These are phyloP conservation scores for Ceratopteris richardii DNA, from an alignment of 75 land plant species.

Conservation along the genomic window DNA sequence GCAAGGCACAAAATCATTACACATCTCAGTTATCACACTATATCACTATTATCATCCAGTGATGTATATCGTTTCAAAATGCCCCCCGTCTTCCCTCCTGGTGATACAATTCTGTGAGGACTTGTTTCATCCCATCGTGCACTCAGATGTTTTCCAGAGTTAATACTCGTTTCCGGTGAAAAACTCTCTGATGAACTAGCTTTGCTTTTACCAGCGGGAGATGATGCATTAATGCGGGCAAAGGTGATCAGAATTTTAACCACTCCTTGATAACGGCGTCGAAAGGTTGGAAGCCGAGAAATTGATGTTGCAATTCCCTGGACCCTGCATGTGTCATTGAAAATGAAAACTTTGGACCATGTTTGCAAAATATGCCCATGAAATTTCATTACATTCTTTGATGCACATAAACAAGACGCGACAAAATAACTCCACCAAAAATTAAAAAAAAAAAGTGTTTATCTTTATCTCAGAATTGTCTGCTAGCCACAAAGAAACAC, in stretches of 20 bases:
- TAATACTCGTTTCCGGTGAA: background rate
- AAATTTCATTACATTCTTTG: too few relatives aligned
- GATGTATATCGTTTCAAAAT: background rate
- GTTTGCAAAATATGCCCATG: too few relatives aligned
- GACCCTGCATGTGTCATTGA: too few relatives aligned
- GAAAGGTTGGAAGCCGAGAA: conserved; percentile 70
- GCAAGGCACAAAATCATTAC: too few relatives aligned
- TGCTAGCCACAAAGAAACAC: too few relatives aligned
- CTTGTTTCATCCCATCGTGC: background rate
- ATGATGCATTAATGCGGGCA: conserved; percentile 1
- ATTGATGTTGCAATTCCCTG: conserved; percentile 66
- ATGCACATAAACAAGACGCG: too few relatives aligned
- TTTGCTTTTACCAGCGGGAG: conserved; percentile 1
- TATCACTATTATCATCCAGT: background rate
- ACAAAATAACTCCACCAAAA: too few relatives aligned
- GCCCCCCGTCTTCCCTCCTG: background rate
- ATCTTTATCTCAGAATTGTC: too few relatives aligned
- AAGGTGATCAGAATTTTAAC: conserved; percentile 33
- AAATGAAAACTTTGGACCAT: too few relatives aligned
- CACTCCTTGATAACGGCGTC: conserved; percentile 51
- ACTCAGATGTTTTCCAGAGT: background rate
- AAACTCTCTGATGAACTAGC: background rate
- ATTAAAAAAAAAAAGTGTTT: too few relatives aligned
- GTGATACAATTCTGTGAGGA: background rate
- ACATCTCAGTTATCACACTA: background rate